Evolutionary conservation across 2,329 filamentous ascomycete species (phyloP).

Genomic region (Microsporum ferrugineum): DNA sequence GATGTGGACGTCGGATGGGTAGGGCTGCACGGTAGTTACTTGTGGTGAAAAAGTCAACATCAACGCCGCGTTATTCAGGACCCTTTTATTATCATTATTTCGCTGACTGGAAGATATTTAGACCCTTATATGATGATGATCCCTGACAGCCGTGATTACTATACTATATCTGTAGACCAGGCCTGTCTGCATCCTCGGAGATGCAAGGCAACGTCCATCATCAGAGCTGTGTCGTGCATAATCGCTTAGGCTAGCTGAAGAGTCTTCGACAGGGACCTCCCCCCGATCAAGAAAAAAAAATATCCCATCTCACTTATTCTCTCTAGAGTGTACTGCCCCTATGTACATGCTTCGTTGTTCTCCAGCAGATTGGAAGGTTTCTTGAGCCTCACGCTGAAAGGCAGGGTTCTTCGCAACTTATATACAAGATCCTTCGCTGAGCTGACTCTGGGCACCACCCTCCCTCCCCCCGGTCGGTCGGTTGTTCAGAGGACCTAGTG

Average conservation of each 20-base stretch:
- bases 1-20: neutral
- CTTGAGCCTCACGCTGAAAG: constrained; percentile 3
- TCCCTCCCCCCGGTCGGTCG: neutral
- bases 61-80: neutral
- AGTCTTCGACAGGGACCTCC: neutral
- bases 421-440: neutral
- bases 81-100: neutral
- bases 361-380: constrained; percentile 5
- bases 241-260: neutral
- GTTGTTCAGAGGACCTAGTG: neutral
- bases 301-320: neutral
- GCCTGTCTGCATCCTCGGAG: neutral
- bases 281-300: neutral
- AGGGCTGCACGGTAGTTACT: neutral
- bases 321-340: neutral
- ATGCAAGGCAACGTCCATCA: neutral
- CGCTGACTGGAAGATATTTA: neutral
- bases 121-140: neutral
- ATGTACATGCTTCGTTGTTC: neutral
- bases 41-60: neutral
- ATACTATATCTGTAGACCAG: neutral
- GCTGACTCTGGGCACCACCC: neutral
- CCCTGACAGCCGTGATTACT: neutral
- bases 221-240: neutral
- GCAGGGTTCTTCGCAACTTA: neutral